Conservation (phyloP, 2,329 filamentous ascomycete genomes). For the Lecanicillium sp. region DNA sequence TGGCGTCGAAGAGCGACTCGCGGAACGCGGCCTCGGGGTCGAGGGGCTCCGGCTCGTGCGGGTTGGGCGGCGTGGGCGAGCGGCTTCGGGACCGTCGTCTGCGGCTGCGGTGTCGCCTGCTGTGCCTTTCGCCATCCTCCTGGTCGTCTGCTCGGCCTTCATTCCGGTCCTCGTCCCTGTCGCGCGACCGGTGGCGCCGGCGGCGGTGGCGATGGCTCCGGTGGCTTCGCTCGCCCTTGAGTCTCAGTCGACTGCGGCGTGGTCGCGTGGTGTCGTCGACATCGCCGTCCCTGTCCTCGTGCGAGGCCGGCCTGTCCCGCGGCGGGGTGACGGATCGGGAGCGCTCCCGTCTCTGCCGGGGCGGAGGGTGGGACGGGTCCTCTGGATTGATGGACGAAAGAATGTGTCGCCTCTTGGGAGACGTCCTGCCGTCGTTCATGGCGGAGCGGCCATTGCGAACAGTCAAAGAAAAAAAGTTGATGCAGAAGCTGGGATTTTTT, state of each 20-base stretch:
- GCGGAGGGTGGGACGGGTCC: not conserved
- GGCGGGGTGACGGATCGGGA: slow-evolving; percentile 6
- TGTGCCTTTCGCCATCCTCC: slow-evolving; percentile 25
- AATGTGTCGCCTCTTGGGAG: slow-evolving; percentile 40
- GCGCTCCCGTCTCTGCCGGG: not conserved
- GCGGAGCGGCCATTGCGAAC: slow-evolving; percentile 20
- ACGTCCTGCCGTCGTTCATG: slow-evolving; percentile 29
- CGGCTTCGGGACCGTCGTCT: too few species aligned
- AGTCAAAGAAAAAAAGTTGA: not conserved
- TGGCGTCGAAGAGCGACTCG: slow-evolving; percentile 91
- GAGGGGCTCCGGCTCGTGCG: slow-evolving; percentile 41
- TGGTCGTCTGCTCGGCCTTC: slow-evolving; percentile 2
- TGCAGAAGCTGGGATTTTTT: too few species aligned
- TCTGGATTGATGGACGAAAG: slow-evolving; percentile 43
- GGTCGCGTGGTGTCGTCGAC: slow-evolving; percentile 20
- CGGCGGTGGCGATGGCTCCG: slow-evolving; percentile 18
- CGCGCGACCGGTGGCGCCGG: slow-evolving; percentile 17
- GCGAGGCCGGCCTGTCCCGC: slow-evolving; percentile 3
- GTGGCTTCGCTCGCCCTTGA: slow-evolving; percentile 25
- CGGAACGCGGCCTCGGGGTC: slow-evolving; percentile 75
- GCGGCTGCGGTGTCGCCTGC: slow-evolving; percentile 24
- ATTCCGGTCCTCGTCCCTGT: slow-evolving; percentile 12
- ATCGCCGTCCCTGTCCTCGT: slow-evolving; percentile 15
- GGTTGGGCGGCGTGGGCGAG: slow-evolving; percentile 42
- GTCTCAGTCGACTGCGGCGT: slow-evolving; percentile 27